phyloP scores from a whole-genome alignment of 2,329 filamentous ascomycete genomes.

The Coleophoma cylindrospora region DNA sequence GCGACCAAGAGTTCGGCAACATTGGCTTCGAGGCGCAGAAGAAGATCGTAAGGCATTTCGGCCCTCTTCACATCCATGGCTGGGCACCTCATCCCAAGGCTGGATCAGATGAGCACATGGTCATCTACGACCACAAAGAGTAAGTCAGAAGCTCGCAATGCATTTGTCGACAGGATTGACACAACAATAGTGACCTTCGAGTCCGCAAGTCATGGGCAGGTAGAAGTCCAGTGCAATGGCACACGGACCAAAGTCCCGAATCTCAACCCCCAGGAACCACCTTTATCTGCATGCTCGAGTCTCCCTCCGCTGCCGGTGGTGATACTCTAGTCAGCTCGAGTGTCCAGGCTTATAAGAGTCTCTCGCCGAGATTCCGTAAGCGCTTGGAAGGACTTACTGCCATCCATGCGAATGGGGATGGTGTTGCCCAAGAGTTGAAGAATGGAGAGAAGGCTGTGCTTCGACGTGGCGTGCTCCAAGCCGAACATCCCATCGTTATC shows the following conservation, averaged over 20 bases:
- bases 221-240: constrained; percentile 74
- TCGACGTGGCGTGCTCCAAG: constrained; percentile 68
- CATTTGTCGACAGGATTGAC: background rate
- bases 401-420: constrained; percentile 57
- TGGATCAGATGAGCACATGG: constrained; percentile 38
- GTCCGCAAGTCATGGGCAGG: constrained; percentile 27
- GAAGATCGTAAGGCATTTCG: constrained; percentile 67
- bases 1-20: constrained; percentile 63
- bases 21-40: constrained; percentile 64
- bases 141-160: background rate
- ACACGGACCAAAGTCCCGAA: constrained; percentile 82
- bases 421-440: constrained; percentile 68
- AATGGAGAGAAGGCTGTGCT: constrained; percentile 62
- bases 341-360: constrained; percentile 69
- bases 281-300: constrained; percentile 78
- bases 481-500: constrained; percentile 69
- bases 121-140: constrained; percentile 40
- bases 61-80: constrained; percentile 68
- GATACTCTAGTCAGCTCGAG: constrained; percentile 78
- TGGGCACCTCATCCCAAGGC: constrained; percentile 33
- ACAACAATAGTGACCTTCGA: constrained; percentile 26
- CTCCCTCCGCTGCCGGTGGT: constrained; percentile 63
- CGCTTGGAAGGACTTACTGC: constrained; percentile 73
- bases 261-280: constrained; percentile 81
- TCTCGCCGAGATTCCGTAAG: constrained; percentile 72